Conservation (phyloP, 2,329 filamentous ascomycete genomes). For the Aspergillus caelatus region DNA sequence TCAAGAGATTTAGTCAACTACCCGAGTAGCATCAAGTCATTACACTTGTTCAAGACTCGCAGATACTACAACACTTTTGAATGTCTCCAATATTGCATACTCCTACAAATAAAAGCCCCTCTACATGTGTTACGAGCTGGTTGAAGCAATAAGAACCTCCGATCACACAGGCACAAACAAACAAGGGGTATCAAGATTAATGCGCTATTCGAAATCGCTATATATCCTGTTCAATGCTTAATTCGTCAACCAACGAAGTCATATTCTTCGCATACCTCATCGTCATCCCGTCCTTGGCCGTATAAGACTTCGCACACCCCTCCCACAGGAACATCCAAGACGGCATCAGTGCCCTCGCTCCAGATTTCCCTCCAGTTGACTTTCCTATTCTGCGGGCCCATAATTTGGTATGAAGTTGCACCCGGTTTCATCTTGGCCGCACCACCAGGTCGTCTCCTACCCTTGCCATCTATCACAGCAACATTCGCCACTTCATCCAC, state of each 20-base stretch:
- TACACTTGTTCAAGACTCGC: no score
- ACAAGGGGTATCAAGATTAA: constrained; percentile 5
- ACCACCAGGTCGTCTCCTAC: constrained; percentile 54
- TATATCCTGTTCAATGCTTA: background rate
- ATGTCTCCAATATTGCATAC: no score
- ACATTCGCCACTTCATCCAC: constrained; percentile 89
- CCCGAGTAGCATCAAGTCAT: no score
- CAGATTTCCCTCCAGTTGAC: constrained; percentile 80
- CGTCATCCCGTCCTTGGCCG: constrained; percentile 58
- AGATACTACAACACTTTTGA: no score
- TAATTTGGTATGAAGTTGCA: constrained; percentile 44
- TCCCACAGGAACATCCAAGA: constrained; percentile 93
- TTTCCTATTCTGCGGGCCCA: constrained; percentile 45
- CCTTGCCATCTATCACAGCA: constrained; percentile 76
- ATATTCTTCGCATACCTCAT: constrained; percentile 24
- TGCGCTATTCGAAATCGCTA: background rate
- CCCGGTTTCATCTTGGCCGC: constrained; percentile 46
- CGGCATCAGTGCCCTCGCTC: constrained; percentile 92
- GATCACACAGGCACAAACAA: background rate
- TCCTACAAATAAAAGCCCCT: background rate
- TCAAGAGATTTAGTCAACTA: no score
- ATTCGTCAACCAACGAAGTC: background rate
- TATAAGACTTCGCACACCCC: constrained; percentile 96
- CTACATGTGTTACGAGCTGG: background rate
- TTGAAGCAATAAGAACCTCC: background rate